Evolutionary conservation across 306 rosid genomes (phyloP).

Genomic region (Carpinus fangiana): DNA sequence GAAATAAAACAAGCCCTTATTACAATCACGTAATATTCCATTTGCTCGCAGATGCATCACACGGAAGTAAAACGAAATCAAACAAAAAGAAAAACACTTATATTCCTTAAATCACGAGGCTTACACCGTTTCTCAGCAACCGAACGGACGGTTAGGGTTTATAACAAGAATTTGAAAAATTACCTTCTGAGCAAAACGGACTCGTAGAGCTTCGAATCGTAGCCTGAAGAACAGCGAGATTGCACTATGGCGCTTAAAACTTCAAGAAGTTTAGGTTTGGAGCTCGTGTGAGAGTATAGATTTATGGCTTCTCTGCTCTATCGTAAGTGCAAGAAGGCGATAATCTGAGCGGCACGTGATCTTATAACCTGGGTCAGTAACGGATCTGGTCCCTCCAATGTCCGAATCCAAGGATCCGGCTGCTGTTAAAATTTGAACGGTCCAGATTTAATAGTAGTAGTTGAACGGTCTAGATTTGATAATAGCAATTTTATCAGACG

Average conservation of each 20-base stretch:
- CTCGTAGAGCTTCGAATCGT: not conserved
- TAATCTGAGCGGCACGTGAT: not conserved
- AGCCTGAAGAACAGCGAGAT: not conserved
- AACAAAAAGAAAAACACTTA: not conserved
- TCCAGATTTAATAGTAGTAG: too few relatives aligned
- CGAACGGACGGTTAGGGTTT: not conserved
- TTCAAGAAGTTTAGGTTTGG: not conserved
- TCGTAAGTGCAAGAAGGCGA: not conserved
- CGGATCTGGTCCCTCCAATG: not conserved
- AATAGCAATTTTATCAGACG: too few relatives aligned
- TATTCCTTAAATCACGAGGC: not conserved
- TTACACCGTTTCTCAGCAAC: not conserved
- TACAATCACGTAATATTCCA: not conserved
- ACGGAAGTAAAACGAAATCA: not conserved
- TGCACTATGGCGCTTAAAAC: not conserved
- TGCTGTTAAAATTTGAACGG: too few relatives aligned
- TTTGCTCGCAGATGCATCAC: not conserved
- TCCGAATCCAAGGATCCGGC: not conserved
- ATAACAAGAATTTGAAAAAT: not conserved
- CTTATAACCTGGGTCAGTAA: not conserved
- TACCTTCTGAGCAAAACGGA: not conserved
- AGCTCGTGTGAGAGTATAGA: not conserved
- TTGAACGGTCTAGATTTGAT: too few relatives aligned
- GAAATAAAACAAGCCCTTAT: not conserved
- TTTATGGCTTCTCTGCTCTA: not conserved